Evolutionary conservation across 441 rosid species (phyloP).

Genomic region (Pelargonium citronellum): DNA sequence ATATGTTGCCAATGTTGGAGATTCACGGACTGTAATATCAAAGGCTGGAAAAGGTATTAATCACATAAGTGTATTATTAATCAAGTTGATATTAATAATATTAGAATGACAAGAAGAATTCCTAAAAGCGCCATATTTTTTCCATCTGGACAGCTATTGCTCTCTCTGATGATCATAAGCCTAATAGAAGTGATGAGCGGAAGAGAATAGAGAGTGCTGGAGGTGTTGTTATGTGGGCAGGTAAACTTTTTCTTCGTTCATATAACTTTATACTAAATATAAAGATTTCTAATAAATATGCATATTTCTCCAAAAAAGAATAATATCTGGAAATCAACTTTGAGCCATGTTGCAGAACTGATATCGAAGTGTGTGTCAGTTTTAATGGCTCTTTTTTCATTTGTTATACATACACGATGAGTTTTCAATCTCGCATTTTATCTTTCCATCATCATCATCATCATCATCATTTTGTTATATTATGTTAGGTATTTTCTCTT

Average conservation of each 20-base stretch:
- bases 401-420: too few relatives aligned
- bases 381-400: background rate
- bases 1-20: constrained; percentile 98
- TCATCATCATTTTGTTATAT: background rate
- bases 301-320: background rate
- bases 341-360: background rate
- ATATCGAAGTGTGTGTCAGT: background rate
- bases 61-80: background rate
- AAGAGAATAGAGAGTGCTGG: constrained; percentile 96
- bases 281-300: background rate
- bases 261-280: background rate
- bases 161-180: constrained; percentile 96
- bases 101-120: background rate
- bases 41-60: constrained; percentile 79
- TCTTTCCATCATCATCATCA: background rate
- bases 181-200: constrained; percentile 95
- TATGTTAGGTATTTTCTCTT: background rate
- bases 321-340: background rate
- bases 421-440: background rate
- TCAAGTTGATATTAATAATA: constrained; percentile 9
- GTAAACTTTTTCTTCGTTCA: constrained; percentile 32
- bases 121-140: constrained; percentile 16
- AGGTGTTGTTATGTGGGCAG: constrained; percentile 97
- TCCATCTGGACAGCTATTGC: constrained; percentile 61
- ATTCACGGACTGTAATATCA: constrained; percentile 84